These are phyloP conservation scores for Avicennia marina DNA, from an alignment of 257 asterid genomes.

Conservation along the genomic window DNA sequence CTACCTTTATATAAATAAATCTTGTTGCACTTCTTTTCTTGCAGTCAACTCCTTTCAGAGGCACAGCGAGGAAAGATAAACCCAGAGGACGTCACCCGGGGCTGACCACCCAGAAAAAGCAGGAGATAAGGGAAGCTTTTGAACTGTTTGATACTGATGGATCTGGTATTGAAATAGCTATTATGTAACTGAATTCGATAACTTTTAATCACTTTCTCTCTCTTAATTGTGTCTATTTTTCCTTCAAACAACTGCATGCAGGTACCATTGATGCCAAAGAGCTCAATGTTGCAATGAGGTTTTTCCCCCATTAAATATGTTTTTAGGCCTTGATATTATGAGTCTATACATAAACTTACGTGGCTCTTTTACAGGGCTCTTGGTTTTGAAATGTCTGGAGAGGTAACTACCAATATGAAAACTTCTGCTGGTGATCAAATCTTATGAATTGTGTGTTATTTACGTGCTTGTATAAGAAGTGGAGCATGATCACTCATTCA, in stretches of 20 bases:
- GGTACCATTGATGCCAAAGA: constrained; percentile 88
- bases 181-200: no score
- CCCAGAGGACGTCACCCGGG: constrained; percentile 79
- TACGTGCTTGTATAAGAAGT: neutral
- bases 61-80: constrained; percentile 51
- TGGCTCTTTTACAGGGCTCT: constrained; percentile 38
- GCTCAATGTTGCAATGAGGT: constrained; percentile 97
- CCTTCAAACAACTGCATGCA: constrained; percentile 24
- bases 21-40: constrained; percentile 6
- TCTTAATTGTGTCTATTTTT: neutral
- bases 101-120: constrained; percentile 69
- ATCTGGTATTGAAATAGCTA: constrained; percentile 46
- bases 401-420: constrained; percentile 44
- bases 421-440: neutral
- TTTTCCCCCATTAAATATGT: neutral
- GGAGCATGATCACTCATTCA: no score
- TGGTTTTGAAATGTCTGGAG: constrained; percentile 93
- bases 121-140: constrained; percentile 91
- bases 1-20: neutral
- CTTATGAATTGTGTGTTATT: neutral
- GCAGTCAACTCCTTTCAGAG: constrained; percentile 59
- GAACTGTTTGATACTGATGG: constrained; percentile 90
- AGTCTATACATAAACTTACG: constrained; percentile 1
- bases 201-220: neutral
- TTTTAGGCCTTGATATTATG: constrained; percentile 1